Base-by-base conservation (phyloP, 2,329 filamentous ascomycete species). In the Hymenoscyphus scutula region DNA sequence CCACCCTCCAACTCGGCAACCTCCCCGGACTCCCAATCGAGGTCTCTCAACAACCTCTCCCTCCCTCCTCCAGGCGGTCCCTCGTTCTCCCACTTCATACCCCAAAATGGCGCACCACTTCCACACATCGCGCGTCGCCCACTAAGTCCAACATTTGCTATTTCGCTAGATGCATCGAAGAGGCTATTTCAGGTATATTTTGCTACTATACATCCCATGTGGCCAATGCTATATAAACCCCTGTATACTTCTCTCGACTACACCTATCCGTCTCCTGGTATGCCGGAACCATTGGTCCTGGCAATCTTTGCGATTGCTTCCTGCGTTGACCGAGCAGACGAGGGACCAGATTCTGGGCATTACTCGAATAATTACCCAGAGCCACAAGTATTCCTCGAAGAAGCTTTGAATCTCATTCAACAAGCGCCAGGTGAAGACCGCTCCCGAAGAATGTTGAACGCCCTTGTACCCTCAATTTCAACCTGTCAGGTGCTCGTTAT, bases 201-300 rank as follows among this genome's bases (percentile, higher is more conserved):
- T 59, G 68, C 70, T 53, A 73, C 65, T 29, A 69, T 74, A 19
- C 72, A 73, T 65, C 72, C 71, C 6, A 54, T 72, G 38, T 74
- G 71, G 72, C 72, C 71, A 8, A 59, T 74, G 4, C 63, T 73
- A 15, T 74, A 74, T 63, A 74, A 73, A 51, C 71, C 71, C 15
- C 61, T 72, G 23, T 73, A 72, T 56, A 65, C 64, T 7, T 68
- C 69, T 15, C 62, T 69, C 25, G 68, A 72, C 45, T 71, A 67
- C 30, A 68, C 61, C 4, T 67, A 65, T 34, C 69, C 70, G 17
- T 64, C 68, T 6, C 65, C 68, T 25, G 60, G 56, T 13, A 70
- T 73, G 53, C 69, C 68, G 5, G 64, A 68, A 56, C 61, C 67
- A 32, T 60, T 73, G 23, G 65, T 69, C 10, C 59, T 65, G 13